Evolutionary conservation across 345 rosid genomes (phyloP).

Genomic region (Dipteronia sinensis): DNA sequence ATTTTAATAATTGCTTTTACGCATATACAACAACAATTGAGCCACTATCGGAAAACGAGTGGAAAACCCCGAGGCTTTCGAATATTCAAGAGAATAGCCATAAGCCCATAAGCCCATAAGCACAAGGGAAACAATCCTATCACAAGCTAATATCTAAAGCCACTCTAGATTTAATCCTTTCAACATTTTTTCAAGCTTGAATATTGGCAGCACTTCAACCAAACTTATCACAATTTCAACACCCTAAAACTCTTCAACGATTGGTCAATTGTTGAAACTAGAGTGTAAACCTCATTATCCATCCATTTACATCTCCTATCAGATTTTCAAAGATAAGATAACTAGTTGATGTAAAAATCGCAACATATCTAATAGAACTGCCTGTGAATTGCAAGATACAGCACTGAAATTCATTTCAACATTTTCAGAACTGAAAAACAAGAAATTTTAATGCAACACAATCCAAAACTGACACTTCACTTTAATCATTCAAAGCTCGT

Average conservation of each 20-base stretch:
- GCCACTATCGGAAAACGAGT: too few species aligned
- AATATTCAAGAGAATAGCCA: too few species aligned
- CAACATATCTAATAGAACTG: background rate
- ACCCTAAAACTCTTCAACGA: background rate
- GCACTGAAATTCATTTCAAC: background rate
- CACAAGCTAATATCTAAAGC: too few species aligned
- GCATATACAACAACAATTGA: too few species aligned
- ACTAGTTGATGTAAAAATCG: background rate
- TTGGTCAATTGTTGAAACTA: conserved; percentile 1
- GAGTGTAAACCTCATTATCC: background rate
- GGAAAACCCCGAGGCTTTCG: too few species aligned
- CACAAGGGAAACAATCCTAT: too few species aligned
- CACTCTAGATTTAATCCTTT: too few species aligned
- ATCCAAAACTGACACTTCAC: background rate
- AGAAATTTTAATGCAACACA: background rate
- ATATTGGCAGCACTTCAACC: background rate
- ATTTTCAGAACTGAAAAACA: too few species aligned
- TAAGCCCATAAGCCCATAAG: too few species aligned
- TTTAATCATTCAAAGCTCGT: background rate
- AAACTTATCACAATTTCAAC: background rate
- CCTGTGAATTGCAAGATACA: background rate
- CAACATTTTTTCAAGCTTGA: background rate
- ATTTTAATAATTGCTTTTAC: background rate
- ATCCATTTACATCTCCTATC: background rate
- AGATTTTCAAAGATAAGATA: background rate